These are phyloP conservation scores for Gypsophila paniculata DNA, from an alignment of 179 eudicot genomes.

Conservation along the genomic window DNA sequence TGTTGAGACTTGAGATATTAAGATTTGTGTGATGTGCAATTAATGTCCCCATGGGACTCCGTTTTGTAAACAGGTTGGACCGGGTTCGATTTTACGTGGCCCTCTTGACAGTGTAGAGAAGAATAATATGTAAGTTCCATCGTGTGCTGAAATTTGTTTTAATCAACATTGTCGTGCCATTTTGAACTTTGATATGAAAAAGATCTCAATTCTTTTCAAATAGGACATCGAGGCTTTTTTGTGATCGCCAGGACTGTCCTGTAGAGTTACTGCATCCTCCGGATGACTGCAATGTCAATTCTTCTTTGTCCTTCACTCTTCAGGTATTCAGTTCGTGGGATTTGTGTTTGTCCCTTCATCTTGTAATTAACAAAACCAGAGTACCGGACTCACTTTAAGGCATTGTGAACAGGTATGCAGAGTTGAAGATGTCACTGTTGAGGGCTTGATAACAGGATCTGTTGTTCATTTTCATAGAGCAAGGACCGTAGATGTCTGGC, in stretches of 20 bases:
- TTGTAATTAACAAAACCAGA: not conserved
- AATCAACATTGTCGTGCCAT: not conserved
- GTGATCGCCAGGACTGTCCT: constrained; percentile 75
- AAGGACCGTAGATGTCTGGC: constrained; percentile 56
- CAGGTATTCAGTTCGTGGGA: constrained; percentile 44
- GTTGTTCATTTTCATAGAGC: constrained; percentile 92
- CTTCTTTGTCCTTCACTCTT: constrained; percentile 84
- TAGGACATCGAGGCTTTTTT: constrained; percentile 71
- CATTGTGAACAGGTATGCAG: constrained; percentile 64
- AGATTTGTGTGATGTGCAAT: not conserved
- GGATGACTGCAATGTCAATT: constrained; percentile 92
- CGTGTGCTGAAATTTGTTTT: not conserved
- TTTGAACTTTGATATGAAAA: constrained; percentile 11
- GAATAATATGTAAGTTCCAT: constrained; percentile 45
- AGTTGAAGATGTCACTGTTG: constrained; percentile 75
- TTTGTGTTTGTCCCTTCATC: constrained; percentile 5
- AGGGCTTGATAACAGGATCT: constrained; percentile 78
- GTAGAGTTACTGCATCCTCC: constrained; percentile 85
- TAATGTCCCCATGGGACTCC: not conserved
- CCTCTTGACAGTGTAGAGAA: constrained; percentile 64
- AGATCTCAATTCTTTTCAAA: constrained; percentile 14
- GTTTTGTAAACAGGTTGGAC: constrained; percentile 60
- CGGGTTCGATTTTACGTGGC: constrained; percentile 84
- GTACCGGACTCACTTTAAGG: constrained; percentile 15
- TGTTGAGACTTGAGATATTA: too few species aligned